Percentiles rank a stretch among this genome's conserved stretches.
phyloP scores from a whole-genome alignment of 768 basidiomycete species.

The Epithele typhae region DNA sequence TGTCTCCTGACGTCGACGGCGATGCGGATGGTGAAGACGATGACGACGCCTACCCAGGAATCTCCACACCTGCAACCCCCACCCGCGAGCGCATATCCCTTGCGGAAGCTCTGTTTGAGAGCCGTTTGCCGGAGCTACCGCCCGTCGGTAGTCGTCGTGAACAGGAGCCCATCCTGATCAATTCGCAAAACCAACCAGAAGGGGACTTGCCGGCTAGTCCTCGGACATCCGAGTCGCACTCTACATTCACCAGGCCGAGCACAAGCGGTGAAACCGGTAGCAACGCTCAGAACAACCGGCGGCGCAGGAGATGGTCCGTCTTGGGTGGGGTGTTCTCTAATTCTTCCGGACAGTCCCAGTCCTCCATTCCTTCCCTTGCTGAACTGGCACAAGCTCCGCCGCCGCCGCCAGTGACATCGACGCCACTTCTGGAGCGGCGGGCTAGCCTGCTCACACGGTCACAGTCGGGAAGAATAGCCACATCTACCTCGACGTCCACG shows the following conservation, averaged over 20 bases:
- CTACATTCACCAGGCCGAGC: slow-evolving; percentile 23
- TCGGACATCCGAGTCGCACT: slow-evolving; percentile 40
- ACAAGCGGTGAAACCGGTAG: slow-evolving; percentile 25
- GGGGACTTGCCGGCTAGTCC: slow-evolving; percentile 42
- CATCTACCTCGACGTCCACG: too few relatives aligned
- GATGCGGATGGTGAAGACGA: slow-evolving; percentile 47
- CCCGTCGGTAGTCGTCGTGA: slow-evolving; percentile 61
- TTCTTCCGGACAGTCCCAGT: slow-evolving; percentile 20
- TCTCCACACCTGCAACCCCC: slow-evolving; percentile 28
- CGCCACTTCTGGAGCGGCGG: slow-evolving; percentile 12
- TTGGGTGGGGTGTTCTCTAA: slow-evolving; percentile 42
- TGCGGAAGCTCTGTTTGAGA: slow-evolving; percentile 71
- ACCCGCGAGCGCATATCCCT: slow-evolving; percentile 63
- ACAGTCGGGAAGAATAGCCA: slow-evolving; percentile 13
- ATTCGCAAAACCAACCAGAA: slow-evolving; percentile 34
- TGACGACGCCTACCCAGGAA: slow-evolving; percentile 28
- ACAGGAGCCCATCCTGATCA: slow-evolving; percentile 66
- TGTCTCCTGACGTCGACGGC: slow-evolving; percentile 38
- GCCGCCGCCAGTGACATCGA: not conserved
- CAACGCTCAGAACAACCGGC: too few relatives aligned
- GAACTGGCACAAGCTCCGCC: slow-evolving; percentile 8
- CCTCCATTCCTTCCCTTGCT: slow-evolving; percentile 17
- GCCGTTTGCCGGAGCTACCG: slow-evolving; percentile 70
- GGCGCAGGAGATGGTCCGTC: slow-evolving; percentile 73
- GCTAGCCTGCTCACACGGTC: slow-evolving; percentile 17